These are phyloP conservation scores for Mycena kentingensis DNA, from an alignment of 768 basidiomycete genomes.

Conservation along the genomic window DNA sequence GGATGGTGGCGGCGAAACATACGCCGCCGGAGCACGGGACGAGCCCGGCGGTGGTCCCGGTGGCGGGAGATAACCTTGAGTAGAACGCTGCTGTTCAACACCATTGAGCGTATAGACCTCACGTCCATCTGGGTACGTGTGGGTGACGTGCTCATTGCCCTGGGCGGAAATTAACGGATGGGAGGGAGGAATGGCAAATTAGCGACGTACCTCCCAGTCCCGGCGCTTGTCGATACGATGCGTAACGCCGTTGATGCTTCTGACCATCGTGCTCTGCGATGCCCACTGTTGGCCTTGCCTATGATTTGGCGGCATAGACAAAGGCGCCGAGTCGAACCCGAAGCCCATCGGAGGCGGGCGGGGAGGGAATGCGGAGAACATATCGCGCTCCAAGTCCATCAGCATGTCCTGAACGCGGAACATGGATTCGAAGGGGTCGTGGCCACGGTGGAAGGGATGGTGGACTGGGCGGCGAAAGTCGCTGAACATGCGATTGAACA, in stretches of 20 bases:
- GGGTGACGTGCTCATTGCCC: conserved; percentile 77
- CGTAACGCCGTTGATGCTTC: conserved; percentile 68
- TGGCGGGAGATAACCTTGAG: conserved; percentile 33
- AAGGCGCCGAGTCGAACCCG: conserved; percentile 8
- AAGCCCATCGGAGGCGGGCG: conserved; percentile 20
- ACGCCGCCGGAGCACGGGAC: conserved; percentile 20
- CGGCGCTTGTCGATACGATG: conserved; percentile 55
- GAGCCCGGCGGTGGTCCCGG: conserved; percentile 10
- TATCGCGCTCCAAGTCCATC: conserved; percentile 34
- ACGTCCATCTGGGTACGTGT: conserved; percentile 66
- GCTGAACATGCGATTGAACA: conserved; percentile 75
- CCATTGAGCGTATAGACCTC: conserved; percentile 71
- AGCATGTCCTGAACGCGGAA: conserved; percentile 37
- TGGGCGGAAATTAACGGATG: conserved; percentile 30
- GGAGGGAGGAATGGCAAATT: not conserved
- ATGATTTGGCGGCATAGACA: conserved; percentile 27
- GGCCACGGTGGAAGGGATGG: conserved; percentile 30
- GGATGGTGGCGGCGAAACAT: conserved; percentile 20
- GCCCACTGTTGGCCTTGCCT: conserved; percentile 41
- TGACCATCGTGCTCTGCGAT: conserved; percentile 57
- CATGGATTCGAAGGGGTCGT: conserved; percentile 37
- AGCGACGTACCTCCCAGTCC: conserved; percentile 57
- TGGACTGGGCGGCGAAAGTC: conserved; percentile 37
- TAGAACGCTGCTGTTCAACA: conserved; percentile 43
- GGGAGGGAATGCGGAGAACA: conserved; percentile 28